Percentiles rank a stretch among this genome's conserved stretches.
These are phyloP conservation scores for Sugiyamaella boreocaroliniensis DNA, from an alignment of 805 yeast genomes.

Conservation along the genomic window DNA sequence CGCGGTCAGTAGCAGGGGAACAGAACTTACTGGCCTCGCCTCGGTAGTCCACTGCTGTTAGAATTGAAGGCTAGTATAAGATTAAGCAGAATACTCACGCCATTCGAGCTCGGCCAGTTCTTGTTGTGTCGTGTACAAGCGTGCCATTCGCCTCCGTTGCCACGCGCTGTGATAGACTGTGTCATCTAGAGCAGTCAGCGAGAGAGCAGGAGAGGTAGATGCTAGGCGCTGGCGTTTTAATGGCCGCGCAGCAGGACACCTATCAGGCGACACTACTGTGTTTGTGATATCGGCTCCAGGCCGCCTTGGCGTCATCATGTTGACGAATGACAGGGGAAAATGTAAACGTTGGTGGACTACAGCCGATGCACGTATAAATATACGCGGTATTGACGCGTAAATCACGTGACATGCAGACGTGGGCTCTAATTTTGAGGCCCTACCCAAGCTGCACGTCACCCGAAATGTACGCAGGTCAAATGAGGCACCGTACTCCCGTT, in stretches of 20 bases:
- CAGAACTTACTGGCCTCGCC: background rate
- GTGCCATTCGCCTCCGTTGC: background rate
- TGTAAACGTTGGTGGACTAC: no score
- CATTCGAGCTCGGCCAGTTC: background rate
- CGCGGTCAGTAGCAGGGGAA: background rate
- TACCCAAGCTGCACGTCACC: no score
- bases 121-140: background rate
- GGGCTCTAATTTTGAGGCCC: no score
- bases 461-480: no score
- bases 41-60: slow-evolving; percentile 3
- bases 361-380: no score
- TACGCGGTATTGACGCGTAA: no score
- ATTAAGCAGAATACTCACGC: background rate
- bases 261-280: background rate
- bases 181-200: background rate
- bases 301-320: background rate
- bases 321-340: background rate
- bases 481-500: no score
- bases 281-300: background rate
- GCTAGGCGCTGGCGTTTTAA: background rate
- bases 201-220: background rate
- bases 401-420: no score
- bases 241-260: background rate
- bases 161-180: background rate
- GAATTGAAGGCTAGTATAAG: no score